Evolutionary conservation across 2,329 filamentous ascomycete genomes (phyloP).

Genomic region (Cladosporium sp.): DNA sequence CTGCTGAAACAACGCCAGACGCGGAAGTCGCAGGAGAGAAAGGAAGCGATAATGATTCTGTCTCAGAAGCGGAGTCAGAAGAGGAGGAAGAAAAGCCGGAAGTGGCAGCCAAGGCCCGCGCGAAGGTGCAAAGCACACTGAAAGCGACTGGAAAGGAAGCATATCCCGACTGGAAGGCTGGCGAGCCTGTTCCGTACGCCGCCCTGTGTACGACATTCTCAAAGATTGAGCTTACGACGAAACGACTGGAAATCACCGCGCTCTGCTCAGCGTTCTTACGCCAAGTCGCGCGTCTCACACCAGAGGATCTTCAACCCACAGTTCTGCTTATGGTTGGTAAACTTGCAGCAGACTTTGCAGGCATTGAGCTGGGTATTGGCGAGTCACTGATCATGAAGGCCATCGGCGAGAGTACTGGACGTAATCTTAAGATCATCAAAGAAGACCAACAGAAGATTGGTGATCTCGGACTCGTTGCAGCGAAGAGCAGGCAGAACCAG

Average conservation of each 20-base stretch:
- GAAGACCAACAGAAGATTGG: conserved; percentile 95
- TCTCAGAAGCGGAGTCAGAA: conserved; percentile 42
- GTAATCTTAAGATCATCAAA: conserved; percentile 86
- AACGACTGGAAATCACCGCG: conserved; percentile 82
- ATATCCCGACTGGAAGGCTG: conserved; percentile 93
- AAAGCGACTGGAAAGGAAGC: conserved; percentile 69
- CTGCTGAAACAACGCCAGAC: conserved; percentile 8
- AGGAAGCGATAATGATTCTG: conserved; percentile 6
- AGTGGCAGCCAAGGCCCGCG: conserved; percentile 69
- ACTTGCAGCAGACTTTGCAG: conserved; percentile 91
- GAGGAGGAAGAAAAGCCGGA: conserved; percentile 67
- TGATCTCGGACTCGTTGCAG: conserved; percentile 88
- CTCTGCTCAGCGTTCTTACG: conserved; percentile 88
- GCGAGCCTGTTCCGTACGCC: conserved; percentile 87
- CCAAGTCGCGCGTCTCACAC: conserved; percentile 90
- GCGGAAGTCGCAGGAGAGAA: conserved; percentile 25
- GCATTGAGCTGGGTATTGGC: conserved; percentile 96
- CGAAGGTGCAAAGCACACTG: conserved; percentile 77
- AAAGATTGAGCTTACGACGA: conserved; percentile 90
- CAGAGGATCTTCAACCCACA: conserved; percentile 81
- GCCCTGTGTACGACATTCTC: conserved; percentile 94
- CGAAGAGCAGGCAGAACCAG: conserved; percentile 92
- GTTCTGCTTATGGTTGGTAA: conserved; percentile 98
- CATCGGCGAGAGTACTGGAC: conserved; percentile 89
- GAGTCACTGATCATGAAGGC: conserved; percentile 99